Evolutionary conservation across 139 green algal species (phyloP).

Genomic region (Chlorella sp.): DNA sequence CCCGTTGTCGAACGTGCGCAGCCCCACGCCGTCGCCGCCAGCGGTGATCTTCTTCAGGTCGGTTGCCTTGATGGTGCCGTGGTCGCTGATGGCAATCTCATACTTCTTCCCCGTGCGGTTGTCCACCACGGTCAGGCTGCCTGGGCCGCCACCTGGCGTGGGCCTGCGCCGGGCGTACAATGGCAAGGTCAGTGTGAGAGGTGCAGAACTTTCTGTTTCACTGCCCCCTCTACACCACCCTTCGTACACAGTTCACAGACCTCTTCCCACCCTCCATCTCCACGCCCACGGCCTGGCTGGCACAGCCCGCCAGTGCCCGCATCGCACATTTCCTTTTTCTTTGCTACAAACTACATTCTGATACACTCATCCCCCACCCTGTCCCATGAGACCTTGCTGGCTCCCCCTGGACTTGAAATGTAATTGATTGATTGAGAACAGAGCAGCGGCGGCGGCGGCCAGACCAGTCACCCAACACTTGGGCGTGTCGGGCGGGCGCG

Average conservation of each 20-base stretch:
- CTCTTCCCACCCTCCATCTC: too few species aligned
- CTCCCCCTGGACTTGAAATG: too few species aligned
- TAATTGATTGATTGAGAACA: too few species aligned
- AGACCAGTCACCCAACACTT: neutral
- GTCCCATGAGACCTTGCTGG: too few species aligned
- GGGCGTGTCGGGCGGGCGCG: neutral
- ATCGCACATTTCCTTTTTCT: too few species aligned
- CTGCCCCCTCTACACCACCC: too few species aligned
- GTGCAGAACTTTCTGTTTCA: too few species aligned
- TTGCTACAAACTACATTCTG: too few species aligned
- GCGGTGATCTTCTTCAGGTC: conserved; percentile 94
- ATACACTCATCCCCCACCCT: too few species aligned
- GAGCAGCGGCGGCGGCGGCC: neutral
- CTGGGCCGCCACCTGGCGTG: conserved; percentile 66
- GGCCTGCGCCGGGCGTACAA: conserved; percentile 1
- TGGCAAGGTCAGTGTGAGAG: neutral
- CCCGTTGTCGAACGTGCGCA: conserved; percentile 89
- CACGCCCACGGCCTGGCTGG: too few species aligned
- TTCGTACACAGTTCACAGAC: too few species aligned
- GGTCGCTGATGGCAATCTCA: conserved; percentile 84
- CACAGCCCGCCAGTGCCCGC: too few species aligned
- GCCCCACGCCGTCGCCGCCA: conserved; percentile 86
- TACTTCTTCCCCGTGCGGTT: conserved; percentile 93
- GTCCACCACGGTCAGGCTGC: conserved; percentile 86
- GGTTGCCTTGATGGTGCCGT: conserved; percentile 84